Percentiles rank a stretch among this genome's conserved stretches.
Evolutionary conservation across 805 yeast species (phyloP).

Genomic region (Candida stauntonica): DNA sequence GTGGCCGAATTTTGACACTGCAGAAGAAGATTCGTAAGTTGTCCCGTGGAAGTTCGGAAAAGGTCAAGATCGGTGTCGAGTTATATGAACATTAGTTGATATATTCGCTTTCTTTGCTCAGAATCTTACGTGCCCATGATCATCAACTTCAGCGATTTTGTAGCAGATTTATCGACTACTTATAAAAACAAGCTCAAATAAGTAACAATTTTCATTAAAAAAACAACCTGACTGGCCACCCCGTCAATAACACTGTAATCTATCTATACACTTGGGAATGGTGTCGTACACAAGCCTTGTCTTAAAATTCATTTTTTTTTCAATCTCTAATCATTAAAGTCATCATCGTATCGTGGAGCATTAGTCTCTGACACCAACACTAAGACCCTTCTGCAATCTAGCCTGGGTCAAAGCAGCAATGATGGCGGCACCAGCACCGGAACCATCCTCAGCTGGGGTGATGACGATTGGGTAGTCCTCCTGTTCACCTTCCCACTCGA

Average conservation of each 20-base stretch:
- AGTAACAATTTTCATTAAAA: not conserved
- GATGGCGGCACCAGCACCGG: conserved; percentile 97
- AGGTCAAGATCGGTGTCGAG: conserved; percentile 48
- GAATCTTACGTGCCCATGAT: not conserved
- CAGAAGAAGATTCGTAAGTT: conserved; percentile 59
- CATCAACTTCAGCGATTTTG: no score
- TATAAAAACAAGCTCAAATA: no score
- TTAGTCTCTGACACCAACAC: conserved; percentile 48
- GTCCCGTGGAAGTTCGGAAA: conserved; percentile 45
- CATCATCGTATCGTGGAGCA: not conserved
- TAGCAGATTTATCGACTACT: no score
- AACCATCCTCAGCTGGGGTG: conserved; percentile 95
- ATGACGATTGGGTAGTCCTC: conserved; percentile 71
- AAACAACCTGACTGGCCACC: conserved; percentile 3
- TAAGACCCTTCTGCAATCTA: conserved; percentile 66
- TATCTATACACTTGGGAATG: not conserved
- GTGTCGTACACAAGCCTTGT: not conserved
- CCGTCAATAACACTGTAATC: not conserved
- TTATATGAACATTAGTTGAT: conserved; percentile 29
- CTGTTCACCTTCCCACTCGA: conserved; percentile 61
- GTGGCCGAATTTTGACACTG: conserved; percentile 51
- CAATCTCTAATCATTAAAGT: conserved; percentile 1
- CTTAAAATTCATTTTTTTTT: no score
- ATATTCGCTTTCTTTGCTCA: not conserved
- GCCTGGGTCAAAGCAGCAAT: conserved; percentile 91